phyloP scores from a whole-genome alignment of 2,329 filamentous ascomycete species.

The Dactylonectria estremocensis region DNA sequence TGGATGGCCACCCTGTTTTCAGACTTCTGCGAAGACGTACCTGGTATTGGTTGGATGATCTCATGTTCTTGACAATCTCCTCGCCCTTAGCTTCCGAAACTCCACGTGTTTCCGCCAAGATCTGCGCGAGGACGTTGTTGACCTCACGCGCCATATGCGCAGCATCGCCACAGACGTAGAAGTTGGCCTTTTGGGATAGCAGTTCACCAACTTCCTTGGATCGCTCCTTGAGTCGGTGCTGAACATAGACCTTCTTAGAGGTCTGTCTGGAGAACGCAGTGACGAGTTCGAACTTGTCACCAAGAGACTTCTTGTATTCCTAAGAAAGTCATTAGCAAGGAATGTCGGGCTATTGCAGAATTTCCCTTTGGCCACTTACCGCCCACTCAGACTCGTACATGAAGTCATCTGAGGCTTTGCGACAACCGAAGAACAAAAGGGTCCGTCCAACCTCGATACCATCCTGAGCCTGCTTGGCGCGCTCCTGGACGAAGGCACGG shows the following conservation, averaged over 20 bases:
- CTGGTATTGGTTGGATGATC: conserved; percentile 95
- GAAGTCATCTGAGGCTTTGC: conserved; percentile 90
- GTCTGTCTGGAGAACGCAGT: conserved; percentile 96
- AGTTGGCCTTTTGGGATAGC: conserved; percentile 88
- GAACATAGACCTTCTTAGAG: conserved; percentile 94
- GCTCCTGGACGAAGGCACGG: conserved; percentile 94
- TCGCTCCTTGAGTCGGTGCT: conserved; percentile 89
- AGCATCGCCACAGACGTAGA: conserved; percentile 98
- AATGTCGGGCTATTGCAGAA: background rate
- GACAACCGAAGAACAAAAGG: conserved; percentile 95
- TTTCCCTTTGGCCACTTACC: conserved; percentile 68
- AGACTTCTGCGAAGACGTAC: conserved; percentile 63
- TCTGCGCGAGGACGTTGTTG: conserved; percentile 87
- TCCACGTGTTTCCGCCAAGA: conserved; percentile 87
- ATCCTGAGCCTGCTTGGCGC: conserved; percentile 84
- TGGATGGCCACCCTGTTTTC: background rate
- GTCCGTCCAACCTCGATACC: conserved; percentile 90
- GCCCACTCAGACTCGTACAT: conserved; percentile 93
- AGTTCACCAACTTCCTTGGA: conserved; percentile 90
- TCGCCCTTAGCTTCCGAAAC: conserved; percentile 90
- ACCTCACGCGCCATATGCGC: conserved; percentile 97
- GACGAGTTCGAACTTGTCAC: conserved; percentile 90
- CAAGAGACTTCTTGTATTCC: conserved; percentile 87
- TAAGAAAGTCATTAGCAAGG: conserved; percentile 58
- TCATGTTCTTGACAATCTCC: conserved; percentile 97